These are phyloP conservation scores for Solanum rostratum DNA, from an alignment of 257 asterid genomes.

Conservation along the genomic window DNA sequence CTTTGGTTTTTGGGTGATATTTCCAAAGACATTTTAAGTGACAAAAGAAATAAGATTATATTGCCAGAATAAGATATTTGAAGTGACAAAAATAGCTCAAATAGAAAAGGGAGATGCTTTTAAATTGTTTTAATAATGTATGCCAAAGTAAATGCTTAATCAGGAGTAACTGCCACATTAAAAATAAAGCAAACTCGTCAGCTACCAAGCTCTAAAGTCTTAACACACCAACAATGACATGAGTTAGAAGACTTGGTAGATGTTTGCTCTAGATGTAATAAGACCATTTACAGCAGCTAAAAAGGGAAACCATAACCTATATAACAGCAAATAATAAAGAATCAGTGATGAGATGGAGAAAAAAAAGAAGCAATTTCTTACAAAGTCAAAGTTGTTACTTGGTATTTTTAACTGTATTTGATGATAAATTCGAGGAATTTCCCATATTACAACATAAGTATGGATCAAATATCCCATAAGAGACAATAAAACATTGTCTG, in stretches of 20 bases:
- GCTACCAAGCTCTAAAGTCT: background rate
- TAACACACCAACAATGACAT: background rate
- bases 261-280: background rate
- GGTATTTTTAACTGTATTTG: slow-evolving; percentile 19
- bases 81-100: background rate
- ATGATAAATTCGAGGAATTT: slow-evolving; percentile 7
- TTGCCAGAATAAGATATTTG: background rate
- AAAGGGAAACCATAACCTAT: background rate
- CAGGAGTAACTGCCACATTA: background rate
- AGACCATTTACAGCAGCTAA: background rate
- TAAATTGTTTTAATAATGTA: background rate
- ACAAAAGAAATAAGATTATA: background rate
- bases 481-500: slow-evolving; percentile 25
- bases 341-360: background rate
- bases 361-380: slow-evolving; percentile 5
- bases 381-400: slow-evolving; percentile 17
- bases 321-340: background rate
- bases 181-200: background rate
- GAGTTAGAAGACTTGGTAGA: background rate
- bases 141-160: background rate
- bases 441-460: slow-evolving; percentile 28
- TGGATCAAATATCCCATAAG: slow-evolving; percentile 23
- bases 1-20: background rate
- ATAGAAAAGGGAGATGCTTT: background rate
- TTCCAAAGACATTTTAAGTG: background rate